These are phyloP conservation scores for Pachysandra terminalis DNA, from an alignment of 164 flowering plant genomes.

Conservation along the genomic window DNA sequence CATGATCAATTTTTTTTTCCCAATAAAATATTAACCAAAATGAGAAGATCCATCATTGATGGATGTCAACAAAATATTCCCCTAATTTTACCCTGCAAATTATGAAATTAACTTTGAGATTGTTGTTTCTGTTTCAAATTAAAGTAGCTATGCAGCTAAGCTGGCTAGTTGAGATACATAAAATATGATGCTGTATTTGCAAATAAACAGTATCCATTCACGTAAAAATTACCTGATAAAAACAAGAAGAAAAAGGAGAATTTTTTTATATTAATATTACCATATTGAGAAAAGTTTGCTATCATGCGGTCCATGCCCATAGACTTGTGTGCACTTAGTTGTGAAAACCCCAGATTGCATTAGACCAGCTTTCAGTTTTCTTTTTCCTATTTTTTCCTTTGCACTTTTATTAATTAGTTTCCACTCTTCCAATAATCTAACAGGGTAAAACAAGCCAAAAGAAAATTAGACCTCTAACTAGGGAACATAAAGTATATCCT, in stretches of 20 bases:
- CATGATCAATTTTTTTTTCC: background rate
- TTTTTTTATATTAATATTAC: background rate
- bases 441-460: too few species aligned
- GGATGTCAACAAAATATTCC: background rate
- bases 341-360: background rate
- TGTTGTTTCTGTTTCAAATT: background rate
- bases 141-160: too few species aligned
- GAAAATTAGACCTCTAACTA: too few species aligned
- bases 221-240: background rate
- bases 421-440: too few species aligned
- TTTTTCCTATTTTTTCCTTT: too few species aligned
- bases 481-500: too few species aligned
- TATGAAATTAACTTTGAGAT: background rate
- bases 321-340: background rate
- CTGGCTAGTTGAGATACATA: too few species aligned
- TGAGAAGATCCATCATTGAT: too few species aligned
- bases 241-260: background rate
- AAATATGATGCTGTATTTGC: constrained; percentile 8
- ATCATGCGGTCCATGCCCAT: background rate
- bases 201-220: constrained; percentile 1
- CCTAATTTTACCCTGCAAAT: background rate
- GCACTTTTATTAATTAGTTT: too few species aligned
- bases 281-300: too few species aligned
- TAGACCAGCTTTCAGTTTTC: too few species aligned
- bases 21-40: background rate